These are phyloP conservation scores for Tremellales sp. DNA, from an alignment of 1,284 basidiomycete genomes.

Conservation along the genomic window DNA sequence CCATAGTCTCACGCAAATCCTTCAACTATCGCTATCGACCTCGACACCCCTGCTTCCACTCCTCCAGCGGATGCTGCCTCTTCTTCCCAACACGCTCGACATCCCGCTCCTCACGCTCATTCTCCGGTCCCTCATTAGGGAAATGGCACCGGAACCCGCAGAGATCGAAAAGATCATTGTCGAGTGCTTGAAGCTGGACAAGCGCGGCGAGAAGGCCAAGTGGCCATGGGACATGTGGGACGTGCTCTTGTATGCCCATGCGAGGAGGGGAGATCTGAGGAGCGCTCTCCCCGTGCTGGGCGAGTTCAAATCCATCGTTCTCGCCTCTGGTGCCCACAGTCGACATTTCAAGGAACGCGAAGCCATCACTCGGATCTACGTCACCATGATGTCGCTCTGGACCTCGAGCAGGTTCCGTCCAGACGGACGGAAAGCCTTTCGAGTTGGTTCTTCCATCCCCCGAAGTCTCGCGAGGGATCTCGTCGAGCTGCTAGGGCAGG, in stretches of 20 bases:
- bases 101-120: conserved; percentile 28
- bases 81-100: conserved; percentile 25
- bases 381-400: background rate
- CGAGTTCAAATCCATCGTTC: conserved; percentile 12
- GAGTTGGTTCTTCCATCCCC: conserved; percentile 9
- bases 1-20: conserved; percentile 11
- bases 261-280: conserved; percentile 8
- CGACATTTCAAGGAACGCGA: conserved; percentile 1
- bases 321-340: background rate
- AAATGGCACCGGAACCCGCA: conserved; percentile 6
- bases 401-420: background rate
- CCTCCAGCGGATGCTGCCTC: conserved; percentile 14
- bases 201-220: background rate
- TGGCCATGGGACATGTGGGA: conserved; percentile 27
- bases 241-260: conserved; percentile 10
- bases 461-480: conserved; percentile 18
- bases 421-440: background rate
- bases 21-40: conserved; percentile 4
- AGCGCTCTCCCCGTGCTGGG: conserved; percentile 9
- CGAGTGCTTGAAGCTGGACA: conserved; percentile 14
- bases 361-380: background rate
- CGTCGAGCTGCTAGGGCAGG: conserved; percentile 7
- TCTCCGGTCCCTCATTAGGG: conserved; percentile 7
- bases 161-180: conserved; percentile 16
- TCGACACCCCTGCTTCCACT: background rate